phyloP scores from a whole-genome alignment of 257 asterid genomes.

The Gentiana macrophylla region DNA sequence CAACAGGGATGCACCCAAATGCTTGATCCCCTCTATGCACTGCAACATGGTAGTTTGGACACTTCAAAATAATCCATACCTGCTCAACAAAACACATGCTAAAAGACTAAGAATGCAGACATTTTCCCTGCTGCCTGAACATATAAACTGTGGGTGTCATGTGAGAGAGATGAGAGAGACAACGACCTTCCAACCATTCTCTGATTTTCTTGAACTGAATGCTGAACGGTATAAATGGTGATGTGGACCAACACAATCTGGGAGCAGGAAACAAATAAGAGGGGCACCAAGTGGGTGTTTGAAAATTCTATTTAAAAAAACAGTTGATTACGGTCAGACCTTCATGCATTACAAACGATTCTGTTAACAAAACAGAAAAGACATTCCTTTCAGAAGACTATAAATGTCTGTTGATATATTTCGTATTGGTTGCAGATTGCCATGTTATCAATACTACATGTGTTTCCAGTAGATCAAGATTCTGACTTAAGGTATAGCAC shows the following conservation, averaged over 20 bases:
- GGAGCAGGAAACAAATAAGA: slow-evolving; percentile 1
- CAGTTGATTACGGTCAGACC: too few species aligned
- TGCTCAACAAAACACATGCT: slow-evolving; percentile 19
- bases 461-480: too few species aligned
- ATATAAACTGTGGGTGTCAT: too few species aligned
- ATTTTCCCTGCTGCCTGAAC: not conserved
- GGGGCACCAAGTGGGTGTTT: not conserved
- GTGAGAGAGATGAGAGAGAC: slow-evolving; percentile 3
- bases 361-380: too few species aligned
- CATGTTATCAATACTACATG: too few species aligned
- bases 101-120: not conserved
- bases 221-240: slow-evolving; percentile 10
- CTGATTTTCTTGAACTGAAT: slow-evolving; percentile 24
- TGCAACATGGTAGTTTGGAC: slow-evolving; percentile 71
- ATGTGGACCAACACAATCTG: slow-evolving; percentile 8
- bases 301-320: too few species aligned
- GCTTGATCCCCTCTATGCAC: slow-evolving; percentile 87
- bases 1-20: slow-evolving; percentile 75
- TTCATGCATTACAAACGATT: too few species aligned
- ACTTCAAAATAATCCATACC: slow-evolving; percentile 80
- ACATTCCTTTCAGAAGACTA: too few species aligned
- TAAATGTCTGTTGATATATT: too few species aligned
- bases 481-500: too few species aligned
- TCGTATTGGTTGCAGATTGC: too few species aligned
- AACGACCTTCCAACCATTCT: slow-evolving; percentile 79